Base-by-base conservation (phyloP, 371 early-diverging fungal genomes). In the Rhizopus sp. region DNA sequence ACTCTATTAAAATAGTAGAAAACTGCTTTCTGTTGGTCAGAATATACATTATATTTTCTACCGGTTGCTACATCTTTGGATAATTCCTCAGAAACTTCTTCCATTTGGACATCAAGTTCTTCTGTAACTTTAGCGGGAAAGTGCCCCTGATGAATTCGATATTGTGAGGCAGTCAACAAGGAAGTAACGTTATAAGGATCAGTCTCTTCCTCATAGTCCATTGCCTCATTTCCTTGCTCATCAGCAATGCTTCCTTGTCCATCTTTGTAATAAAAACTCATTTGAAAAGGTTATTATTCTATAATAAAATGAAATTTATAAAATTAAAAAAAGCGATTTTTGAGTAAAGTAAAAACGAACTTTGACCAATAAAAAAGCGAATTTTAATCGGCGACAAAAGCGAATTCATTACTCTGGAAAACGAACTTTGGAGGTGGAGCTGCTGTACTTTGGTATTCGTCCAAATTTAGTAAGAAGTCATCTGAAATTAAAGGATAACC, bases 181-280 rank as follows among this genome's bases (percentile, higher is more conserved):
- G 48, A 35, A 13, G 30, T 32, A 7, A 59, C 8, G 40, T 59
- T 35, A 12, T n/a, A 54, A 60, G 53, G 53, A 48, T 46, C 41
- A n/a, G 17, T 13, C 17, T 59, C 49, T 40, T 52, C 49, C 33
- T 59, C 53, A 38, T 33, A 59, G 31, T 59, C 47, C 35, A 59
- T 46, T 16, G 53, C 39, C 2, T 59, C 53, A 38, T 52, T 47
- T 33, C 59, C 59, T 29, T 51, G 37, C 46, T 59, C 60, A 47
- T 59, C 60, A 29, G 39, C 47, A 39, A 59, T 53, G 29, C 30
- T 48, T 29, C 54, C 60, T 41, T 53, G 54, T 17, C 54, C 54
- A 33, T 54, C 54, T 60, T 60, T 41, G 45, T 53, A 60, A n/a
- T n/a, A n/a, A n/a, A n/a, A n/a, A n/a, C n/a, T n/a, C n/a, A n/a